These are phyloP conservation scores for Simplicillium aogashimaense DNA, from an alignment of 2,329 filamentous ascomycete species.

Conservation along the genomic window DNA sequence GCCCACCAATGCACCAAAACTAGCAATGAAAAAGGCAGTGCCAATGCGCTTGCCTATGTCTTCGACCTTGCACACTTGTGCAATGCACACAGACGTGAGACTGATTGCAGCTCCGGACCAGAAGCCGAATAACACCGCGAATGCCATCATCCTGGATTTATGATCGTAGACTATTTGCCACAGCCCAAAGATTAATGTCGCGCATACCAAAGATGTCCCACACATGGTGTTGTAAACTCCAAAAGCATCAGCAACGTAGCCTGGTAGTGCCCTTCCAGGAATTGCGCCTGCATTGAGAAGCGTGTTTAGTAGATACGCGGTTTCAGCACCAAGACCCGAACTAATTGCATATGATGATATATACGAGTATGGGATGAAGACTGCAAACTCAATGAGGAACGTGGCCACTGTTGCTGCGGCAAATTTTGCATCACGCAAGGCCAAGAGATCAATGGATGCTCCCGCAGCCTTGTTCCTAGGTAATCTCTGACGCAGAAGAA, in stretches of 20 bases:
- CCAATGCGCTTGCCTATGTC: conserved; percentile 62
- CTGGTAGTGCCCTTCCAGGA: conserved; percentile 58
- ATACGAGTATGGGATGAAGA: conserved; percentile 60
- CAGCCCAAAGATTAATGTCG: conserved; percentile 41
- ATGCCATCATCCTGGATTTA: conserved; percentile 44
- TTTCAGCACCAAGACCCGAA: conserved; percentile 39
- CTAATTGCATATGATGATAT: conserved; percentile 53
- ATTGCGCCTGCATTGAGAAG: conserved; percentile 61
- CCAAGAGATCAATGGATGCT: conserved; percentile 35
- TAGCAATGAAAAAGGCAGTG: conserved; percentile 59
- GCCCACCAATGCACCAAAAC: conserved; percentile 45
- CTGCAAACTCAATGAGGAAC: conserved; percentile 49
- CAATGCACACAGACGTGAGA: conserved; percentile 62
- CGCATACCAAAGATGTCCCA: conserved; percentile 35
- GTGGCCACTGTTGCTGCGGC: conserved; percentile 40
- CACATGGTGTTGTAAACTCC: conserved; percentile 65
- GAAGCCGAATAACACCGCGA: conserved; percentile 59
- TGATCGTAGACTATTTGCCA: conserved; percentile 47
- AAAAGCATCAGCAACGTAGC: conserved; percentile 55
- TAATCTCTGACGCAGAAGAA: conserved; percentile 30
- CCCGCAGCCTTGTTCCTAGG: conserved; percentile 34
- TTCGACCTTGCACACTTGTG: conserved; percentile 58
- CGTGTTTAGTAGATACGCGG: conserved; percentile 58
- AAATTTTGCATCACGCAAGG: conserved; percentile 40
- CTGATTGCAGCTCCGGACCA: conserved; percentile 60